Evolutionary conservation across 2,329 filamentous ascomycete species (phyloP), one percentile per base, ranked within the genome.

Genomic region (Dothideomycetes sp.): DNA sequence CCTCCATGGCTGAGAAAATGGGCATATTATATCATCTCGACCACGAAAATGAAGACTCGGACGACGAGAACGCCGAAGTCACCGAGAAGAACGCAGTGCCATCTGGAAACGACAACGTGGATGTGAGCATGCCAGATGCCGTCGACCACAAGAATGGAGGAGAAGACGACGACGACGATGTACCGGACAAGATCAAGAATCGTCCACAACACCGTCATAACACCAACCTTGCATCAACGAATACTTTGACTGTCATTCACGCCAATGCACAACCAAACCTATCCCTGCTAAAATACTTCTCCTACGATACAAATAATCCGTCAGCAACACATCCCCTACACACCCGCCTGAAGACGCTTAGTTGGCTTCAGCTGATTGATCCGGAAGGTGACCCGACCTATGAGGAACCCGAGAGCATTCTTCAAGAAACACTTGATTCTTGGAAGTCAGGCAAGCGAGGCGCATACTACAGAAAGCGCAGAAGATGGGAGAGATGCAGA

Each of bases 321-420:
- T 32, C 60, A 69, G 40, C 73, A 11, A 68, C 77, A 17, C 91
- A 96, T 57, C 89, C 91, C 1, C 76, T 98, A 9, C 74, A 82
- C 60, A 80, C 75, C 12, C 81, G 91, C 57, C 76, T 98, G 37
- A 81, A 89, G 53, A 77, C 82, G 4, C 69, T 96, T 20, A 89
- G 85, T 19, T 98, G 89, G 88, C 74, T 98, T 2, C 89, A 96
- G 62, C 76, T 98, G 4, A 66, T 95, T 12, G 73, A 82, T 17
- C 91, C 91, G 0, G 65, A 75, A 24, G 67, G 77, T 20, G 91
- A 96, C 59, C 71, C 74, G 1, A 76, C 82, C 4, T 94, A 94
- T 62, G 71, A 74, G 18, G 73, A 80, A 39, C 82, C 86, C 0
- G 68, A 76, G 1, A 57, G 64, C 0, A 67, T 80, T 1, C 53